Evolutionary conservation across 768 basidiomycete genomes (phyloP), one percentile per base, ranked within the genome.

Genomic region (Lactarius hatsudake): DNA sequence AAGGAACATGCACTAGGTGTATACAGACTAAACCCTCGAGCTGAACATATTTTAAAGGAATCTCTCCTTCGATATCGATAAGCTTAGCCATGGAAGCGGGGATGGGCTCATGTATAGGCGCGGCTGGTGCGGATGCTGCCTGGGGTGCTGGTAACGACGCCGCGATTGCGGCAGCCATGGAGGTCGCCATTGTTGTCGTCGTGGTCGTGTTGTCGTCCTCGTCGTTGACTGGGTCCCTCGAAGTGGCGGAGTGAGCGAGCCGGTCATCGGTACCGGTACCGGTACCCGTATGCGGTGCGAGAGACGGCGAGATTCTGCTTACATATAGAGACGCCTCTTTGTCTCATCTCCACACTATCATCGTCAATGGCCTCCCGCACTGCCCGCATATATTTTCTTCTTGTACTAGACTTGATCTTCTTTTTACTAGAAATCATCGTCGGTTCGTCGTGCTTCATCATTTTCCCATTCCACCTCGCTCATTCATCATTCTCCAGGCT

Each of bases 101-200:
- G 68, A 97, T 93, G 54, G 88, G 88, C 78, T 95, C 93, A 79
- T 92, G 88, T 32, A 83, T 85, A 20, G 89, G 87, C 12, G 85
- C 84, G 66, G 82, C 82, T 18, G 89, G 86, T 17, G 82, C 79
- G 10, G 87, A 84, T 12, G 86, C 82, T 30, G 87, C 77, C 58
- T 84, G 79, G 13, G 88, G 86, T 70, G 86, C 82, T 18, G 92
- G 90, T 34, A 91, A 79, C 30, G 90, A 88, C 36, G 95, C 94
- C 73, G 94, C 93, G 32, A 96, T 83, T 56, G 94, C 87, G 75
- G 93, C 93, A 59, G 95, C 95, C 93, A 97, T 96, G 53, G 95
- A 95, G 38, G 86, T 86, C 59, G 84, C 84, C 86, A 89, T 88
- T 62, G 48, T n/a, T n/a, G 38, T 28, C 3, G 26, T 59, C 5